Conservation (phyloP, 2,329 filamentous ascomycete species). For the Periconia macrospinosa region DNA sequence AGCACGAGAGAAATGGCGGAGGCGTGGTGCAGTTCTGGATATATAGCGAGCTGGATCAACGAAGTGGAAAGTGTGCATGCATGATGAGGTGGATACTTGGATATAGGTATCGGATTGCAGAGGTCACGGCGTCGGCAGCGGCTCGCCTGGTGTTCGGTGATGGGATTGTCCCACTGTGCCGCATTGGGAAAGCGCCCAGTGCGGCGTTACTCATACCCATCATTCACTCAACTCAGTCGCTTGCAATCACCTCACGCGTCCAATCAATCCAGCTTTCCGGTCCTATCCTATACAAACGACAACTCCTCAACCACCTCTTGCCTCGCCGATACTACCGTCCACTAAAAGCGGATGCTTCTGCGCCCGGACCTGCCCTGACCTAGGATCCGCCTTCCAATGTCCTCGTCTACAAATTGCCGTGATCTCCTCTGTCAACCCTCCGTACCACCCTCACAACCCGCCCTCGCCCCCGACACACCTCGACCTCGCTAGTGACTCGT, state of each 20-base stretch:
- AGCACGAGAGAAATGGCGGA: slow-evolving; percentile 2
- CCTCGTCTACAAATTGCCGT: slow-evolving; percentile 11
- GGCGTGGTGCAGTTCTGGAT: neutral
- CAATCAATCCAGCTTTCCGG: neutral
- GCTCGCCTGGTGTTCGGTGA: slow-evolving; percentile 6
- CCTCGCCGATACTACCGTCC: neutral
- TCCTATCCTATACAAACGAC: neutral
- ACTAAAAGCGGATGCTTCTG: neutral
- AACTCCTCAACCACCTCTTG: neutral
- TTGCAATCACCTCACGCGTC: no score
- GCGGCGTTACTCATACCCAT: neutral
- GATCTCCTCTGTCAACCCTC: slow-evolving; percentile 7
- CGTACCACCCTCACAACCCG: slow-evolving; percentile 8
- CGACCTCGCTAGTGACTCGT: neutral
- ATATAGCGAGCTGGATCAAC: slow-evolving; percentile 2
- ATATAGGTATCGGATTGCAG: neutral
- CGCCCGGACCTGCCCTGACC: neutral
- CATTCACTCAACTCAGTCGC: neutral
- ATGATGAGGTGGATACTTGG: slow-evolving; percentile 15
- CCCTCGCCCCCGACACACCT: neutral
- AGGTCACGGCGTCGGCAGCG: slow-evolving; percentile 11
- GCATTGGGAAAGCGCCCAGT: slow-evolving; percentile 10
- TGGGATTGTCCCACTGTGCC: slow-evolving; percentile 8
- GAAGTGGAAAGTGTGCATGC: slow-evolving; percentile 11
- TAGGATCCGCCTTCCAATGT: slow-evolving; percentile 13